phyloP scores from a whole-genome alignment of 345 rosid genomes.

The Acer yangbiense region DNA sequence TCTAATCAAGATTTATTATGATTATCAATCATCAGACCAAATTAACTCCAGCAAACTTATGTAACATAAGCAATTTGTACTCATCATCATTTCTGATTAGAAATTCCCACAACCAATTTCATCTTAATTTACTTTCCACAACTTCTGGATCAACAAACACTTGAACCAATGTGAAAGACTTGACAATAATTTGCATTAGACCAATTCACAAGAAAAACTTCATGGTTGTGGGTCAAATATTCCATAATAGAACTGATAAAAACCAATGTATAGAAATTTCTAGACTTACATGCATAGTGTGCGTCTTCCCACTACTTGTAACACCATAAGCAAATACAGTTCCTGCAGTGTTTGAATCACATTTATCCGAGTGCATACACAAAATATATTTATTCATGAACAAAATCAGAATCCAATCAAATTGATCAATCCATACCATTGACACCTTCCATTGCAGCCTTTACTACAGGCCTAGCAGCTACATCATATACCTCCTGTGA shows the following conservation, averaged over 20 bases:
- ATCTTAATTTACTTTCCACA: background rate
- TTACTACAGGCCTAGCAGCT: constrained; percentile 95
- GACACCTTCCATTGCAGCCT: constrained; percentile 99
- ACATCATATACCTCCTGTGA: constrained; percentile 89
- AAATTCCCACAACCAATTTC: background rate
- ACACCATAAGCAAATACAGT: constrained; percentile 99
- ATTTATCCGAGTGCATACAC: background rate
- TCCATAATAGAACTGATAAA: background rate
- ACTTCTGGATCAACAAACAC: background rate
- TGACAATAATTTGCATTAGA: background rate
- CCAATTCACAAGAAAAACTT: background rate
- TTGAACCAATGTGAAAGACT: background rate
- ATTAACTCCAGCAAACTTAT: background rate
- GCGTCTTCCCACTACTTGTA: constrained; percentile 99
- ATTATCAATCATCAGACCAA: background rate
- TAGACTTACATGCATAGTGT: constrained; percentile 93
- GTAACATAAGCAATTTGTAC: background rate
- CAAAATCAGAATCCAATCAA: background rate
- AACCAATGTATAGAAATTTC: background rate
- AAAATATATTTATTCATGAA: background rate
- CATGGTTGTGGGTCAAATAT: background rate
- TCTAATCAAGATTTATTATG: background rate
- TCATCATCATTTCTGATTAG: background rate
- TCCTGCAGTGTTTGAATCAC: constrained; percentile 50
- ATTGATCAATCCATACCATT: constrained; percentile 59